phyloP scores from a whole-genome alignment of 1,284 basidiomycete species.

The Ganoderma multipileum region DNA sequence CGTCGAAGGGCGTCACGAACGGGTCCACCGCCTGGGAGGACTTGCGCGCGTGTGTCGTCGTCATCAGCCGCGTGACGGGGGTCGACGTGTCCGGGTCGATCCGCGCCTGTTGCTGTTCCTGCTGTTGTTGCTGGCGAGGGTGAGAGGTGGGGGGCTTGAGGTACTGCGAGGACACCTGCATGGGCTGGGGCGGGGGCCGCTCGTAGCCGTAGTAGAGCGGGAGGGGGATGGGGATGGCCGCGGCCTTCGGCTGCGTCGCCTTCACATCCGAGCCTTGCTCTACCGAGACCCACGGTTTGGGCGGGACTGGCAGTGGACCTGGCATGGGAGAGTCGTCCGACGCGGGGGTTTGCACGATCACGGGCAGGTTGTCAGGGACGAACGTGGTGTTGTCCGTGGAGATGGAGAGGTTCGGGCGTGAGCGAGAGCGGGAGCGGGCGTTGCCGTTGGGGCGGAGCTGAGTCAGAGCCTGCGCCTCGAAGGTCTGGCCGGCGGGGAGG shows the following conservation, averaged over 20 bases:
- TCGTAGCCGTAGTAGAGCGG: constrained; percentile 49
- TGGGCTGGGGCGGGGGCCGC: constrained; percentile 16
- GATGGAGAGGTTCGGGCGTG: constrained; percentile 51
- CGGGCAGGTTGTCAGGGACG: constrained; percentile 37
- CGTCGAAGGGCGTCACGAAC: constrained; percentile 82
- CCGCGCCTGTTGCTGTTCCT: constrained; percentile 9
- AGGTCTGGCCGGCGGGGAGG: constrained; percentile 10
- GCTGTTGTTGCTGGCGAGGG: constrained; percentile 28
- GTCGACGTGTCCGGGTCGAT: constrained; percentile 39
- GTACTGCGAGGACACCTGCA: constrained; percentile 15
- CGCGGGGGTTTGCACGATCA: constrained; percentile 44
- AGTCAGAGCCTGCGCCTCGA: neutral
- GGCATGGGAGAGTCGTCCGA: constrained; percentile 50
- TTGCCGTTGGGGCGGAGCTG: constrained; percentile 6
- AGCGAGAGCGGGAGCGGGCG: constrained; percentile 15
- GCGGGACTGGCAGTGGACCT: constrained; percentile 35
- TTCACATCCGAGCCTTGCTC: constrained; percentile 36
- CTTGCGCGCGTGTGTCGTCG: constrained; percentile 51
- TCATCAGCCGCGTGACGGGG: constrained; percentile 53
- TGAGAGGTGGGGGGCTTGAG: constrained; percentile 37
- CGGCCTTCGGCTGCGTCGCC: constrained; percentile 25
- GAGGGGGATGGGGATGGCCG: constrained; percentile 47
- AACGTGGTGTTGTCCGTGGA: constrained; percentile 46
- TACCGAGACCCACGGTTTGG: constrained; percentile 48
- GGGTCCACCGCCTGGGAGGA: constrained; percentile 55